Evolutionary conservation across 768 basidiomycete genomes (phyloP).

Genomic region (Tulasnella sp.): DNA sequence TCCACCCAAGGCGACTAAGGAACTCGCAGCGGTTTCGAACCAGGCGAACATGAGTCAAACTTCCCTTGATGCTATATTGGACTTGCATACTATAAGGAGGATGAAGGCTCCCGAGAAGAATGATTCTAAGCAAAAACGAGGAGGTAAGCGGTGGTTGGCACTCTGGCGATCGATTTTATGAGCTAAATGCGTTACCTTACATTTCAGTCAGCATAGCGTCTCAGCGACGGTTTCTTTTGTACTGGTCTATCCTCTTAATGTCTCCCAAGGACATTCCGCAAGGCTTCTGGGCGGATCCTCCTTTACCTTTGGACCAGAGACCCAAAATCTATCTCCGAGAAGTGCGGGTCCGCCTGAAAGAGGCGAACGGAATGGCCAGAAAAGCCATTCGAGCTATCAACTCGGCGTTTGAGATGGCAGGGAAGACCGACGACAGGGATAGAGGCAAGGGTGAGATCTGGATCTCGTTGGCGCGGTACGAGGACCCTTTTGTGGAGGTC

Average conservation of each 20-base stretch:
- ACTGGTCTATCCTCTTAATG: slow-evolving; percentile 57
- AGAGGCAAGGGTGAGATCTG: slow-evolving; percentile 38
- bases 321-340: slow-evolving; percentile 46
- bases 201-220: slow-evolving; percentile 72
- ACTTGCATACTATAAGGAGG: slow-evolving; percentile 55
- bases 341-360: slow-evolving; percentile 49
- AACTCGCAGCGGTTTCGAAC: not conserved
- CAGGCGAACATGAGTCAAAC: slow-evolving; percentile 4
- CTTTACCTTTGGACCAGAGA: slow-evolving; percentile 13
- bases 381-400: slow-evolving; percentile 48
- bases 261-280: slow-evolving; percentile 38
- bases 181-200: not conserved
- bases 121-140: not conserved
- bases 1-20: not conserved
- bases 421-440: slow-evolving; percentile 15
- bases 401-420: slow-evolving; percentile 6
- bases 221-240: slow-evolving; percentile 66
- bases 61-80: slow-evolving; percentile 26
- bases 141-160: not conserved
- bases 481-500: slow-evolving; percentile 51
- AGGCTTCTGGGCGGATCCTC: slow-evolving; percentile 34
- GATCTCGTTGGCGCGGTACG: slow-evolving; percentile 73
- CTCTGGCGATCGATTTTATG: not conserved
- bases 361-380: slow-evolving; percentile 39
- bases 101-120: slow-evolving; percentile 39